Base-by-base conservation (phyloP, 768 basidiomycete species). In the Termitomyces sp. region DNA sequence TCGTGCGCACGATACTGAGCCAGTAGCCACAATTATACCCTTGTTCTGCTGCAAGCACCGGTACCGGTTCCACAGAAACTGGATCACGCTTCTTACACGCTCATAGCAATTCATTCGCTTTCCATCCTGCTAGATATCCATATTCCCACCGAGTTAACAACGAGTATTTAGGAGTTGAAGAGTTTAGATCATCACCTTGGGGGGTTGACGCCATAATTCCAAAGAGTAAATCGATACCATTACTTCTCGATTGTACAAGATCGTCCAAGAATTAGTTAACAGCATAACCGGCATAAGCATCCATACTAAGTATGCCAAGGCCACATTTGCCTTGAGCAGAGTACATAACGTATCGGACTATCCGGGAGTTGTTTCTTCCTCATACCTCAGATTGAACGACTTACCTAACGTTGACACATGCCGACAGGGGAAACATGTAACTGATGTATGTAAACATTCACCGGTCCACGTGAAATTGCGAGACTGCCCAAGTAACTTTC, bases 1-100 rank as follows among this genome's bases (percentile, higher is more conserved):
- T 98, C 67, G 95, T 97, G 50, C 87, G 94, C 73, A 93, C 92
- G 20, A 95, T 98, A 66, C 84, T 96, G 54, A 91, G 86, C 68
- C 93, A 95, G 81, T 95, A 76, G 49, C 37, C n/a, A 4, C 31
- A 18, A 27, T 47, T 30, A 62, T 59, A 20, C 54, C 54, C 58
- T 11, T 42, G 27, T 33, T 31, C 20, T 44, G 42, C 61, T 59
- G 45, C 50, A 24, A 62, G 46, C 27, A 27, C 15, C 42, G 50
- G 57, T 37, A 48, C 33, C 33, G 36, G 36, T 55, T 42, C 46
- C 36, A 31, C n/a, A 39, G 33, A 47, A 41, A 30, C 48, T 34
- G 34, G 55, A 50, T 46, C 37, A 41, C 36, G 31, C 53, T 58
- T 58, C 37, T 31, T 30, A n/a, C 34, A 42, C 41, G 31, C 47